Evolutionary conservation across 345 rosid genomes (phyloP).

Genomic region (Salix purpurea): DNA sequence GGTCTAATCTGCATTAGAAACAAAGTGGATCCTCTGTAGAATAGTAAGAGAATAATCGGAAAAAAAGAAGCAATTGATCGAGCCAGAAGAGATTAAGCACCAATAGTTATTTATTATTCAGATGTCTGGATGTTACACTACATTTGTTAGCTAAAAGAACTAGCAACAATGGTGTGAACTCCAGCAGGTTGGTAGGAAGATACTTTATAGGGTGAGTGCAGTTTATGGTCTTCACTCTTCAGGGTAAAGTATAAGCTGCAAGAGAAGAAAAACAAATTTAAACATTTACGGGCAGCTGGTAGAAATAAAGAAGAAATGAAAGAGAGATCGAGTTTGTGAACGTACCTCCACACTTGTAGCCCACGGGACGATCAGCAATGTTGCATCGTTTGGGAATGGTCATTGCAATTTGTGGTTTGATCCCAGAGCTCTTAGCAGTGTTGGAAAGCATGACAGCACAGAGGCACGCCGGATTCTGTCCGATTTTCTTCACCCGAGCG

Average conservation of each 20-base stretch:
- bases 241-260: slow-evolving; percentile 60
- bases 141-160: slow-evolving; percentile 4
- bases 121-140: slow-evolving; percentile 4
- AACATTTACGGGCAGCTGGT: neutral
- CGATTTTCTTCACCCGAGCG: slow-evolving; percentile 56
- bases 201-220: neutral
- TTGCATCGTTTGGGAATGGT: slow-evolving; percentile 91
- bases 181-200: slow-evolving; percentile 8
- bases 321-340: neutral
- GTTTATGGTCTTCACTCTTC: slow-evolving; percentile 19
- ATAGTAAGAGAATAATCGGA: neutral
- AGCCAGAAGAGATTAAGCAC: neutral
- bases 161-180: slow-evolving; percentile 2
- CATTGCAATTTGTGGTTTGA: slow-evolving; percentile 64
- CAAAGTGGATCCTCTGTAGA: neutral
- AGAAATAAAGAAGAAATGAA: neutral
- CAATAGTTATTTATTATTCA: slow-evolving; percentile 14
- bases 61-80: neutral
- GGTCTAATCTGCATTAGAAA: neutral
- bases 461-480: slow-evolving; percentile 69
- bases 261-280: neutral
- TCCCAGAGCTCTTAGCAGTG: slow-evolving; percentile 67
- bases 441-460: slow-evolving; percentile 87
- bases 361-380: slow-evolving; percentile 66
- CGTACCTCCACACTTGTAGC: slow-evolving; percentile 84